A percentile compares a stretch with the other conserved stretches of the same genome.
These are phyloP conservation scores for Penstemon eatonii DNA, from an alignment of 257 asterid species.

Conservation along the genomic window DNA sequence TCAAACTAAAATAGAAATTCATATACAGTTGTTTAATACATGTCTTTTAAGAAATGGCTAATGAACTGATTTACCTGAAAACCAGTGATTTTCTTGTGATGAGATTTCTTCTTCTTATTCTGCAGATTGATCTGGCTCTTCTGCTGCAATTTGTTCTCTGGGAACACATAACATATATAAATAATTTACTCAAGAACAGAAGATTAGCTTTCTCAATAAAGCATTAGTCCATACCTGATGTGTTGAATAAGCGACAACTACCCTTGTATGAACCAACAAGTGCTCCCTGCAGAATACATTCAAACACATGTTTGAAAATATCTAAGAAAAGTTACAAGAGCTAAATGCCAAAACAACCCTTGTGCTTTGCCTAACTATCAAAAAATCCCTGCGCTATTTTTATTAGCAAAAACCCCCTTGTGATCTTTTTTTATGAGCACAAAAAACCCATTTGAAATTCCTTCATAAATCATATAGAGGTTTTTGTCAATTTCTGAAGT, in stretches of 20 bases:
- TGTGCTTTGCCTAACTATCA: too few relatives aligned
- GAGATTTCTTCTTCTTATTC: slow-evolving; percentile 89
- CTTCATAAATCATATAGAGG: too few relatives aligned
- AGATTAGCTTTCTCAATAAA: slow-evolving; percentile 16
- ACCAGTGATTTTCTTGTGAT: slow-evolving; percentile 95
- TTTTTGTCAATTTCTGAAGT: too few relatives aligned
- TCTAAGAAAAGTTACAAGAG: neutral
- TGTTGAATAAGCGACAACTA: slow-evolving; percentile 76
- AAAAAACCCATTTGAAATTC: too few relatives aligned
- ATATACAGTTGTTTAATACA: neutral
- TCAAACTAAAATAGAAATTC: neutral
- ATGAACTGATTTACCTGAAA: slow-evolving; percentile 62
- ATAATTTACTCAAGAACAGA: slow-evolving; percentile 22
- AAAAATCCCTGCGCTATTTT: too few relatives aligned
- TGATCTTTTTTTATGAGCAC: too few relatives aligned
- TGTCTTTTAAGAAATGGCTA: slow-evolving; percentile 6
- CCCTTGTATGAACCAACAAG: slow-evolving; percentile 97
- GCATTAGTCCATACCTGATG: slow-evolving; percentile 55
- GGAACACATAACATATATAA: slow-evolving; percentile 24
- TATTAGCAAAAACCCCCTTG: too few relatives aligned
- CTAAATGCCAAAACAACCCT: too few relatives aligned
- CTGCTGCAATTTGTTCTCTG: slow-evolving; percentile 81
- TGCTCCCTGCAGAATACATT: slow-evolving; percentile 60
- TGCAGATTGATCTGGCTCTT: slow-evolving; percentile 78
- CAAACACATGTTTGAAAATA: slow-evolving; percentile 24